Evolutionary conservation across 495 filamentous ascomycete species (phyloP).

Genomic region (Entonaema liquescens): DNA sequence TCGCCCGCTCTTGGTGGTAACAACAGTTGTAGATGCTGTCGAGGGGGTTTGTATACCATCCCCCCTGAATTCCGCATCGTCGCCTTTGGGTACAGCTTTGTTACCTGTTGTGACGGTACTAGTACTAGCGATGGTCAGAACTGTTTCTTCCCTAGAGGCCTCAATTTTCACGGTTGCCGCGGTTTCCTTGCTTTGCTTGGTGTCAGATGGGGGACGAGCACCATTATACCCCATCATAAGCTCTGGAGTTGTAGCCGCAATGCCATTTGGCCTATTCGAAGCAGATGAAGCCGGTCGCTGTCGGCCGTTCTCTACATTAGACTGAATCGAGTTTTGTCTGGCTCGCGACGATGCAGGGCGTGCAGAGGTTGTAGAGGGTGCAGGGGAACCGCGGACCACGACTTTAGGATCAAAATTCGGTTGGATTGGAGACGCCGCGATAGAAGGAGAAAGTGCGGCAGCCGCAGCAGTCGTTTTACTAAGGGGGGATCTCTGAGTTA

Average conservation of each 20-base stretch:
- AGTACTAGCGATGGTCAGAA: slow-evolving; percentile 33
- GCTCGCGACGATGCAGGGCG: slow-evolving; percentile 71
- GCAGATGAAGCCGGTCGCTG: slow-evolving; percentile 68
- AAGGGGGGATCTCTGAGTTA: slow-evolving; percentile 20
- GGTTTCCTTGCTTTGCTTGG: slow-evolving; percentile 51
- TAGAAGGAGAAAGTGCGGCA: slow-evolving; percentile 67
- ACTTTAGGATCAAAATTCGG: slow-evolving; percentile 64
- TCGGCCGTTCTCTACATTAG: slow-evolving; percentile 59
- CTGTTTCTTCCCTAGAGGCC: slow-evolving; percentile 43
- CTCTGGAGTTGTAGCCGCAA: slow-evolving; percentile 48
- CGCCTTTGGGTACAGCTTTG: slow-evolving; percentile 42
- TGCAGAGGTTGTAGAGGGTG: slow-evolving; percentile 47
- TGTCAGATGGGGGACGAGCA: slow-evolving; percentile 41
- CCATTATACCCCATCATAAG: slow-evolving; percentile 38
- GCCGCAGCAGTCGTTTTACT: slow-evolving; percentile 41
- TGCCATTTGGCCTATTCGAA: slow-evolving; percentile 59
- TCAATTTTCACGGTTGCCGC: slow-evolving; percentile 47
- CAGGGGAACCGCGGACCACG: slow-evolving; percentile 52
- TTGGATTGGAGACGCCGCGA: slow-evolving; percentile 76
- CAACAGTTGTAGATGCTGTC: slow-evolving; percentile 38
- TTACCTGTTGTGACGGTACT: slow-evolving; percentile 37
- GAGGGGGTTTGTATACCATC: slow-evolving; percentile 48
- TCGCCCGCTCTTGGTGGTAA: slow-evolving; percentile 64
- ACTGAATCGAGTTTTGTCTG: slow-evolving; percentile 71
- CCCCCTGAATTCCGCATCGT: slow-evolving; percentile 46